Conservation (phyloP, 768 basidiomycete genomes). For the Exidia glandulosa region DNA sequence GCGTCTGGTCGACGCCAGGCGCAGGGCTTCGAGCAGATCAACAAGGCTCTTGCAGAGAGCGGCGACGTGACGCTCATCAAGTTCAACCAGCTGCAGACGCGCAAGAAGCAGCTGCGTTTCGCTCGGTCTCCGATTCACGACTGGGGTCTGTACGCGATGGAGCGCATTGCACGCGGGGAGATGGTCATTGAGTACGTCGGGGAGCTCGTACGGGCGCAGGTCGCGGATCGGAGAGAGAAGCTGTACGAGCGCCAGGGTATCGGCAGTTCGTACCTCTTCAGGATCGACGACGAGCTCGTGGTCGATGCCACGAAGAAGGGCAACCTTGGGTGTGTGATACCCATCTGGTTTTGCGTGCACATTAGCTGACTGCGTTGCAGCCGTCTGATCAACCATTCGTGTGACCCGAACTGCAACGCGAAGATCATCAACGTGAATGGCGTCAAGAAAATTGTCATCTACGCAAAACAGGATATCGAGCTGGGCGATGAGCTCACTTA, state of each 20-base stretch:
- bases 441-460: slow-evolving; percentile 98
- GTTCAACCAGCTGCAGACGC: slow-evolving; percentile 95
- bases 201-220: slow-evolving; percentile 88
- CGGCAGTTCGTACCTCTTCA: slow-evolving; percentile 93
- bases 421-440: slow-evolving; percentile 47
- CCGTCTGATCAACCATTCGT: slow-evolving; percentile 97
- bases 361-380: slow-evolving; percentile 28
- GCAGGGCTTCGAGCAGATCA: slow-evolving; percentile 89
- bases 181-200: slow-evolving; percentile 99
- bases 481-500: slow-evolving; percentile 98
- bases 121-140: slow-evolving; percentile 94
- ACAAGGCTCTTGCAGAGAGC: slow-evolving; percentile 63
- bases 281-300: slow-evolving; percentile 95
- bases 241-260: slow-evolving; percentile 95
- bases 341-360: slow-evolving; percentile 5
- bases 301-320: slow-evolving; percentile 99
- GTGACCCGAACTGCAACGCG: slow-evolving; percentile 61
- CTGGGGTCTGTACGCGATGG: slow-evolving; percentile 98
- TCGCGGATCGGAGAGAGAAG: slow-evolving; percentile 96
- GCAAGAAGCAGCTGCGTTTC: slow-evolving; percentile 96
- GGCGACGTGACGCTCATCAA: slow-evolving; percentile 53
- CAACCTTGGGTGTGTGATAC: slow-evolving; percentile 75
- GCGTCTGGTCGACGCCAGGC: slow-evolving; percentile 87
- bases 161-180: slow-evolving; percentile 84
- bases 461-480: slow-evolving; percentile 92